Evolutionary conservation across 495 filamentous ascomycete genomes (phyloP).

Genomic region (Cetradonia linearis): DNA sequence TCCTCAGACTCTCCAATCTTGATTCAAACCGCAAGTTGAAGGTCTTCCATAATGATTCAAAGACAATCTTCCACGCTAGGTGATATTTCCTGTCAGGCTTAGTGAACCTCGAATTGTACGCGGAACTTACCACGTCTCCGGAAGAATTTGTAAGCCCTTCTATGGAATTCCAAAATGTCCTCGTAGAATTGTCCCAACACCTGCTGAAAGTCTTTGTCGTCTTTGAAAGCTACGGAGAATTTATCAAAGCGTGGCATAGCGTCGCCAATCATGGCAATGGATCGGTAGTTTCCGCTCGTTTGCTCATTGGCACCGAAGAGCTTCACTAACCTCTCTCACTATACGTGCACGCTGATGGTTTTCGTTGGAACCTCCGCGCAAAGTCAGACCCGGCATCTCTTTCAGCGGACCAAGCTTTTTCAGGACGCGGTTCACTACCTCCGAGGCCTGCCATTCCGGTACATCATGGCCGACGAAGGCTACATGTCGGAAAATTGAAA

Average conservation of each 20-base stretch:
- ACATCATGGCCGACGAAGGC: not conserved
- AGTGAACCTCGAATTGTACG: not conserved
- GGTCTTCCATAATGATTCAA: constrained; percentile 34
- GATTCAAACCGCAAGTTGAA: constrained; percentile 33
- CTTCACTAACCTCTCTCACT: too few species aligned
- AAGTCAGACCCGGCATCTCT: too few species aligned
- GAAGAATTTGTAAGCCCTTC: constrained; percentile 38
- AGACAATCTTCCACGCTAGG: constrained; percentile 38
- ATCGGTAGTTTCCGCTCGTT: too few species aligned
- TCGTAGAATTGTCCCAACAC: constrained; percentile 34
- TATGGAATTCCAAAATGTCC: constrained; percentile 39
- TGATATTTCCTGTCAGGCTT: not conserved
- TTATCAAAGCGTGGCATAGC: constrained; percentile 32
- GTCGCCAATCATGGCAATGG: constrained; percentile 32
- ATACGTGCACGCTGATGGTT: not conserved
- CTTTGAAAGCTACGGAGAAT: constrained; percentile 25
- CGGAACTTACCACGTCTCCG: constrained; percentile 29
- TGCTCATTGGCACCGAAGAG: constrained; percentile 36
- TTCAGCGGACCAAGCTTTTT: too few species aligned
- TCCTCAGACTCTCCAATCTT: constrained; percentile 32
- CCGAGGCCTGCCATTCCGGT: not conserved
- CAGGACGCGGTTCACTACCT: too few species aligned
- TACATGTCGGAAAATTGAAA: too few species aligned
- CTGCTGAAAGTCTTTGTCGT: constrained; percentile 31
- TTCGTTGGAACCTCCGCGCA: too few species aligned